Evolutionary conservation across 768 basidiomycete genomes (phyloP).

Genomic region (Chlorophyllum brunneum): DNA sequence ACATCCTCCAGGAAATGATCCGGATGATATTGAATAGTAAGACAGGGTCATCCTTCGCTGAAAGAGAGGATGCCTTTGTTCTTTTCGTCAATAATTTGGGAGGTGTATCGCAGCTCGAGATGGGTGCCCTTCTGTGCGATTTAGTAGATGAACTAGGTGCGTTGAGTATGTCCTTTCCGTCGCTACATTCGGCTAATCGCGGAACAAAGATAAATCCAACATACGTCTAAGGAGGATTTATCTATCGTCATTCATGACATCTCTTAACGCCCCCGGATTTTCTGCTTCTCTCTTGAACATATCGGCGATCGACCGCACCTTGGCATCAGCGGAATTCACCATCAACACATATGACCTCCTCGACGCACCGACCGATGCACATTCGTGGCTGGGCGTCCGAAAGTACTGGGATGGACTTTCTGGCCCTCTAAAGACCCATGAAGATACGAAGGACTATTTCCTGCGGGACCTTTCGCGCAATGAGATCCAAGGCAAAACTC

Average conservation of each 20-base stretch:
- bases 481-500: not conserved
- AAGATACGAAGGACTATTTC: not conserved
- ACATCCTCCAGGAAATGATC: conserved; percentile 30
- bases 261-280: conserved; percentile 58
- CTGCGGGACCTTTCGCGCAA: not conserved
- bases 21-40: conserved; percentile 36
- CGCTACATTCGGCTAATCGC: not conserved
- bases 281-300: conserved; percentile 49
- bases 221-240: conserved; percentile 41
- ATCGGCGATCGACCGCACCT: conserved; percentile 24
- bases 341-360: conserved; percentile 29
- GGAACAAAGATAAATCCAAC: conserved; percentile 20
- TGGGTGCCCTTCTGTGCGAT: conserved; percentile 46
- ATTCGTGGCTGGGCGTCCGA: conserved; percentile 35
- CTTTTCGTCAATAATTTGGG: conserved; percentile 56
- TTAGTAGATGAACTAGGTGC: conserved; percentile 38
- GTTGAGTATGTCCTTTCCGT: conserved; percentile 15
- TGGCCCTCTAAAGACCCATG: not conserved
- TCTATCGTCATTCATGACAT: conserved; percentile 52
- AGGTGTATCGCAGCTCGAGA: conserved; percentile 47
- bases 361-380: conserved; percentile 40
- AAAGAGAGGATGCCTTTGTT: conserved; percentile 37
- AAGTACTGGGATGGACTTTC: conserved; percentile 22
- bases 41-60: conserved; percentile 3
- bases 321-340: not conserved